Evolutionary conservation across 2,329 filamentous ascomycete genomes (phyloP), one percentile per base, ranked within the genome.

Genomic region (Fusarium continuum): DNA sequence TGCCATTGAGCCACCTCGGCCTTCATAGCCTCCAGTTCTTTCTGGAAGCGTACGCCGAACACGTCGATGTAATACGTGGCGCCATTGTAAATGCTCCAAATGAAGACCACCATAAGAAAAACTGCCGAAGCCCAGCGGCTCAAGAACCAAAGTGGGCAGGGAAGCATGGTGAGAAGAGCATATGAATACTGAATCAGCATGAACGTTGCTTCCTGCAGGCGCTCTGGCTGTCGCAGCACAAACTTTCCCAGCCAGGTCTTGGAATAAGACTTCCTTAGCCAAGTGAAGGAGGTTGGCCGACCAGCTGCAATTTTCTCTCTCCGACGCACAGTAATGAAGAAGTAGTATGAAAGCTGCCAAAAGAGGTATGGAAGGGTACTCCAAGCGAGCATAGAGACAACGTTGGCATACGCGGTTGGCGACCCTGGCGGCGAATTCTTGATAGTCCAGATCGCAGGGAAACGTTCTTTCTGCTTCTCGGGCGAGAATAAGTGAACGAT

Each of bases 61-160:
- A 98, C 92, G 70, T 99, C 95, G 72, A 99, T 98, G 77, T 99
- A 99, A 77, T 91, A 99, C 1, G 93, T 98, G 16, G 95, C 92
- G 26, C 95, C 95, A 70, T 99, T 99, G 80, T 97, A 96, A 52
- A 97, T 90, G 69, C 92, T 96, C 93, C 93, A 97, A 36, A 87
- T 83, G 73, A 99, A 98, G n/a, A 99, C 88, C 3, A 86, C 79
- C 50, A 89, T 82, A 39, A 99, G 82, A 77, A 97, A 99, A 0
- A 75, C 67, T 3, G 89, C 87, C 34, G 91, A 95, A 1, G 91
- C 89, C 84, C 88, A 92, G 38, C 89, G 87, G 73, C 89, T 95
- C 82, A 91, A 91, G 77, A 99, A 97, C 94, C 95, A 99, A 8
- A 99, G 71, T 0, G 94, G 93, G 67, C 93, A 98, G 0, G 95